Percentiles rank a stretch among this genome's conserved stretches.
Evolutionary conservation across 108 stramenopile genomes (phyloP).

Genomic region (Skeletonema grethae): DNA sequence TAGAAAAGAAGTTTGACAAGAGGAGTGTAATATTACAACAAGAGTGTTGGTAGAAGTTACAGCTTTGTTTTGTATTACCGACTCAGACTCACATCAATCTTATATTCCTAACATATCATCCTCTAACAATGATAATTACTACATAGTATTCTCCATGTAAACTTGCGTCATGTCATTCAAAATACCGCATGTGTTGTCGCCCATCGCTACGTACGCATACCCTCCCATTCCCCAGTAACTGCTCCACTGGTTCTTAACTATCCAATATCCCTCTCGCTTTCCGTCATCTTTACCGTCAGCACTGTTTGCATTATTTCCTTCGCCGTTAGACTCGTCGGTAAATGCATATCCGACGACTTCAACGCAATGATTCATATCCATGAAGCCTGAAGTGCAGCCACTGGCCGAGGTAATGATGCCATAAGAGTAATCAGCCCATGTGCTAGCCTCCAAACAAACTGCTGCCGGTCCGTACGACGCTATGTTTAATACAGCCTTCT

Average conservation of each 20-base stretch:
- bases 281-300: slow-evolving; percentile 33
- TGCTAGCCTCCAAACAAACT: slow-evolving; percentile 82
- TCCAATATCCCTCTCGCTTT: slow-evolving; percentile 84
- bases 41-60: no score
- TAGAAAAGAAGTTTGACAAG: no score
- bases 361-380: slow-evolving; percentile 89
- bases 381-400: slow-evolving; percentile 71
- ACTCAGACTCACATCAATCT: no score
- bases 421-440: slow-evolving; percentile 83
- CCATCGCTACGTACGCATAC: slow-evolving; percentile 89
- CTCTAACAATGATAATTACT: no score
- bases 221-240: slow-evolving; percentile 83
- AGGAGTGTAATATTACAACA: no score
- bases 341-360: slow-evolving; percentile 84
- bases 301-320: slow-evolving; percentile 19
- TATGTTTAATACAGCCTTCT: slow-evolving; percentile 73
- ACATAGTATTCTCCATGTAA: slow-evolving; percentile 26
- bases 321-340: slow-evolving; percentile 34
- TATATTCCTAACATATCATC: no score
- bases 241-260: slow-evolving; percentile 89
- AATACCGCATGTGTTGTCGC: slow-evolving; percentile 88
- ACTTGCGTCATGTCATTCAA: slow-evolving; percentile 89
- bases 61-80: no score
- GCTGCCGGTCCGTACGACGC: slow-evolving; percentile 86
- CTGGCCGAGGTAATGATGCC: slow-evolving; percentile 82